A percentile compares a stretch with the other conserved stretches of the same genome.
Conservation (phyloP, 169 alveolate genomes). For the Perkinsus chesapeaki region DNA sequence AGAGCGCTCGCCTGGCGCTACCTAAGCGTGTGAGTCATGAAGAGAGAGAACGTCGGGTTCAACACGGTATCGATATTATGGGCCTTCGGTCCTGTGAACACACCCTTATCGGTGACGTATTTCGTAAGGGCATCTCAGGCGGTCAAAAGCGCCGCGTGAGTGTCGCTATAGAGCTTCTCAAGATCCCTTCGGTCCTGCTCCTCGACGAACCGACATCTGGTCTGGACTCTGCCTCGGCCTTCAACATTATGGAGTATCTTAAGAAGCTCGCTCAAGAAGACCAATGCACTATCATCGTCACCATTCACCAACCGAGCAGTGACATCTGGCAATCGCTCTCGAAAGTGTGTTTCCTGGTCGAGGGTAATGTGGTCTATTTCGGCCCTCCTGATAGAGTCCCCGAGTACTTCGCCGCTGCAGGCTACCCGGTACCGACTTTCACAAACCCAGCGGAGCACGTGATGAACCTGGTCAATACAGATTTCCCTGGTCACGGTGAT, state of each 20-base stretch:
- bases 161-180: neutral
- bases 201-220: neutral
- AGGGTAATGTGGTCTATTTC: neutral
- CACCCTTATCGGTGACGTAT: slow-evolving; percentile 30
- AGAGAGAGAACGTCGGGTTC: slow-evolving; percentile 25
- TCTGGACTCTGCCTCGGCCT: slow-evolving; percentile 18
- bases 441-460: neutral
- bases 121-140: slow-evolving; percentile 31
- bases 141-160: slow-evolving; percentile 16
- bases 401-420: neutral
- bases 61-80: slow-evolving; percentile 27
- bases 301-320: neutral
- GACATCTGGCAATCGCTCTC: neutral
- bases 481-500: neutral
- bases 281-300: neutral
- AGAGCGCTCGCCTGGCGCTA: slow-evolving; percentile 30
- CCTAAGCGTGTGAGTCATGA: slow-evolving; percentile 23
- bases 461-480: neutral
- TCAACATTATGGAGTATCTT: slow-evolving; percentile 23
- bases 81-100: slow-evolving; percentile 29
- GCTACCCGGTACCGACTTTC: neutral
- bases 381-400: neutral
- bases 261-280: slow-evolving; percentile 15
- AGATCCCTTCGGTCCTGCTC: neutral
- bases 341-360: neutral